Base-by-base conservation (phyloP, 805 yeast genomes). In the Candida ficus region DNA sequence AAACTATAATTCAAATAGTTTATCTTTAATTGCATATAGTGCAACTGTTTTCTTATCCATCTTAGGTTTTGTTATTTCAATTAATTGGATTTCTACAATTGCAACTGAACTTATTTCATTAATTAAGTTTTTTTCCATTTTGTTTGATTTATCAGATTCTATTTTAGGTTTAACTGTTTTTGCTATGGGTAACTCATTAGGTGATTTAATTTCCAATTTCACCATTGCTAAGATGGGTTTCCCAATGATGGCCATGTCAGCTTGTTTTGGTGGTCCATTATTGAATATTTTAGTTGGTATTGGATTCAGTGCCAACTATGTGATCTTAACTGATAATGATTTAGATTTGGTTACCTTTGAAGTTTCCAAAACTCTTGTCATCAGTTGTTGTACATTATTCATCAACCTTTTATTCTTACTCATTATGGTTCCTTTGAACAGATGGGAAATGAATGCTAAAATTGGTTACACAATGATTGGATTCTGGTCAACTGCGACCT, bases 231-330 rank as follows among this genome's bases (percentile, higher is more conserved):
- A 67, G 45, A 78, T 86, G 77, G 97, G 96, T 0, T 82, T 78
- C 65, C 89, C 96, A 0, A 73, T 85, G 42, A 86, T 91, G 90
- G 97, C 97, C 0, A 67, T 93, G 17, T 85, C 95, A 10, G 96
- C 97, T 0, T 90, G 98, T 54, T 85, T 90, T 60, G 98, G 97
- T 1, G 93, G 97, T 2, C 98, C 98, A 0, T 63, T 91, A 45
- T 60, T 91, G 38, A 83, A 89, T 38, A 66, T 83, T 33, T 63
- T 91, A 12, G 66, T 90, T 20, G 95, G 97, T 0, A 64, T 91
- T 45, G 96, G 97, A 0, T 58, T 81, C 4, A 80, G 83, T 49
- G 85, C 89, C 0, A 47, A 85, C 23, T 50, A 78, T 5, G 64
- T 73, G 9, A 61, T 66, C 11, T 50, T 57, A 10, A 14, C 27